Base-by-base conservation (phyloP, 2,329 filamentous ascomycete genomes). In the Penicillium capsulatum region DNA sequence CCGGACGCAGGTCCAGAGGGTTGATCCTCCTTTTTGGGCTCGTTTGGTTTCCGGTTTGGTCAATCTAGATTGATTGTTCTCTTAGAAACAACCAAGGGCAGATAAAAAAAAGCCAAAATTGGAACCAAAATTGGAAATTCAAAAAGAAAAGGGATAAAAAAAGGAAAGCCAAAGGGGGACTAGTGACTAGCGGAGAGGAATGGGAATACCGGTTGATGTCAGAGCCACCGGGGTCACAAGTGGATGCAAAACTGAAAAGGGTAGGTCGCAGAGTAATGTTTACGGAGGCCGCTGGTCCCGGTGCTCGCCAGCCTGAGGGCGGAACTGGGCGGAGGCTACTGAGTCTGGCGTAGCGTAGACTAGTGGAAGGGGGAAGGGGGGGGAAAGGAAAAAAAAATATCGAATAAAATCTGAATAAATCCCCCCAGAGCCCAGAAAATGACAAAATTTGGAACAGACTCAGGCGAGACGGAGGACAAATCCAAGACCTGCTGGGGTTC, bases 1-100 rank as follows among this genome's bases (percentile, higher is more conserved):
- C 59, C 54, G 58, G 60, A 63, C 59, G 60, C 60, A 64, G 60
- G 59, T 61, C 61, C 60, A 63, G 53, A 60, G 54, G 59, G 59
- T 52, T 62, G 60, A 63, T 64, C 59, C 59, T 59, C 58, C 58
- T 57, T 60, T 61, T 53, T 57, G 54, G 57, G 47, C 54, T 58
- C 51, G 56, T 58, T 56, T 22, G 19, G 19, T 5, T 22, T 22
- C 19, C 19, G 19, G 19, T 58, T 58, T 57, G 49, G 57, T 52
- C 50, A 47, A 51, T 51, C 50, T 50, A 53, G 49, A 50, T 40
- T 40, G 32, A 40, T 40, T 43, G 37, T 45, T 31, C n/a, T 45
- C 31, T 33, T n/a, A 40, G 34, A 15, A 24, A 31, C 17, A n/a
- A 13, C 13, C 31, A 33, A 33, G 29, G 36, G 26, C 11, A 32